A percentile compares a stretch with the other conserved stretches of the same genome.
These are phyloP conservation scores for Lactarius akahatsu DNA, from an alignment of 768 basidiomycete genomes.

Conservation along the genomic window DNA sequence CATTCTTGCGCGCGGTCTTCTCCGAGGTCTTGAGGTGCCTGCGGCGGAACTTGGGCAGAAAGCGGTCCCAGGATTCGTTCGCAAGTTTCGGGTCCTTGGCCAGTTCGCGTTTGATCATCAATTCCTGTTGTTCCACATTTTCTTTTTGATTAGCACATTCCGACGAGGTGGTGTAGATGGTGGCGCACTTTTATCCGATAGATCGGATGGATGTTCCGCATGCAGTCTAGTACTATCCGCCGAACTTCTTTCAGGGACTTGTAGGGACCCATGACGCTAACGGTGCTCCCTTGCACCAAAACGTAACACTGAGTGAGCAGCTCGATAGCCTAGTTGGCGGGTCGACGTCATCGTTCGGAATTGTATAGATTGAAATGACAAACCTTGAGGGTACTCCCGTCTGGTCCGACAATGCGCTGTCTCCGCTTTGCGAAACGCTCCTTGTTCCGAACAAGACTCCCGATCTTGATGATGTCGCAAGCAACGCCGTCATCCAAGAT, in stretches of 20 bases:
- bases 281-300: conserved; percentile 96
- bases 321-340: conserved; percentile 80
- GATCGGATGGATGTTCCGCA: conserved; percentile 99
- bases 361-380: conserved; percentile 26
- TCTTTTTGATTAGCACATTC: not conserved
- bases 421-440: conserved; percentile 95
- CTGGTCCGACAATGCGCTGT: conserved; percentile 95
- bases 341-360: not conserved
- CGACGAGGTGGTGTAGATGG: conserved; percentile 16
- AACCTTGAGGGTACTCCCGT: conserved; percentile 96
- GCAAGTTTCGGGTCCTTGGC: conserved; percentile 97
- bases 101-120: conserved; percentile 97
- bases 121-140: conserved; percentile 62
- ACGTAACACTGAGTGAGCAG: conserved; percentile 96
- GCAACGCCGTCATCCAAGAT: conserved; percentile 86
- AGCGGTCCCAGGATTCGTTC: conserved; percentile 93
- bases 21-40: conserved; percentile 90
- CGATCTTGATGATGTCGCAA: conserved; percentile 98
- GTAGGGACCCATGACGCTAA: conserved; percentile 96
- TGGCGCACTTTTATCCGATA: conserved; percentile 88
- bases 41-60: conserved; percentile 94
- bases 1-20: conserved; percentile 90
- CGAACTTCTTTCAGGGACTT: conserved; percentile 96
- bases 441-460: conserved; percentile 90
- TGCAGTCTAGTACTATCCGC: conserved; percentile 95